phyloP scores from a whole-genome alignment of 257 asterid genomes.

The Solanum virginianum region DNA sequence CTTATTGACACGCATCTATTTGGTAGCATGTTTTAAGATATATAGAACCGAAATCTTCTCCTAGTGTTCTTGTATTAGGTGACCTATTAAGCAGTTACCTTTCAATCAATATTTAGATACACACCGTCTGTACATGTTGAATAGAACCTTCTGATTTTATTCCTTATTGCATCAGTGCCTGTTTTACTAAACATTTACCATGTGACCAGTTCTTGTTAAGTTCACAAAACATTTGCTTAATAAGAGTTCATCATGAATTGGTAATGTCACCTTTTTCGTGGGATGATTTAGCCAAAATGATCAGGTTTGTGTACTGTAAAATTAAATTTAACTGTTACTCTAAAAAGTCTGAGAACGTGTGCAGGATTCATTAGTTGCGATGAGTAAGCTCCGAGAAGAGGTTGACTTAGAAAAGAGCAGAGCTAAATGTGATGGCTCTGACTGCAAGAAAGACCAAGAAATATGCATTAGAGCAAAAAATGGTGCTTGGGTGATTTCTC shows the following conservation, averaged over 20 bases:
- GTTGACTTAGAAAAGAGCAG: conserved; percentile 62
- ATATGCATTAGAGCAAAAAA: conserved; percentile 78
- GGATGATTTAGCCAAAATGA: neutral
- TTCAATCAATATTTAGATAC: neutral
- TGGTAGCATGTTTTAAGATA: neutral
- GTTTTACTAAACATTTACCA: neutral
- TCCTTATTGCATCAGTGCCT: neutral
- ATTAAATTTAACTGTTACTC: neutral
- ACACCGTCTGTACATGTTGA: neutral
- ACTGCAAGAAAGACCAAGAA: conserved; percentile 60
- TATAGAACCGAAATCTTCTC: neutral
- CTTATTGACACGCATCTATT: neutral
- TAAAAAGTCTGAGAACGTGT: neutral
- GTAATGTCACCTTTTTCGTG: neutral
- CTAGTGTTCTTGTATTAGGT: neutral
- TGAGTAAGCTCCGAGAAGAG: conserved; percentile 80
- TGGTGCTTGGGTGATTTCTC: conserved; percentile 90
- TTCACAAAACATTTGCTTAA: neutral
- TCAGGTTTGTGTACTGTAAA: neutral
- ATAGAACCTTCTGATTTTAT: neutral
- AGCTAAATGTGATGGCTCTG: conserved; percentile 34
- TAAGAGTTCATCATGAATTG: neutral
- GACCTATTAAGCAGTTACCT: neutral
- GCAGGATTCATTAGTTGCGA: conserved; percentile 79
- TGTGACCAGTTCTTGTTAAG: neutral